Evolutionary conservation across 1,139 yeast genomes (phyloP), one percentile per base, ranked within the genome.

Genomic region (Blastobotrys apis): DNA sequence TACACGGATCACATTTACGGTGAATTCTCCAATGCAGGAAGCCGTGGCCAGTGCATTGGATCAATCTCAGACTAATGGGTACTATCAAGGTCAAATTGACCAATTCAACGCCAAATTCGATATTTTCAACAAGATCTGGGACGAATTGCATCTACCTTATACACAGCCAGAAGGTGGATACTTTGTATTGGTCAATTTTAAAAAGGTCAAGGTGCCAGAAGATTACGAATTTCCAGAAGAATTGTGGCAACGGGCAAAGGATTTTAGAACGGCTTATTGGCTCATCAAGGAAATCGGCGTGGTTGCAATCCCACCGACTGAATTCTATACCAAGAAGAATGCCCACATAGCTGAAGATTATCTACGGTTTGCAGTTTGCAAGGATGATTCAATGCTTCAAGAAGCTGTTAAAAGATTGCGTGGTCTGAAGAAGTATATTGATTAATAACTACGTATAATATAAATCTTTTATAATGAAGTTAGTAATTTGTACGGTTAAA

Each of bases 281-380:
- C 72, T 92, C 50, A 86, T 88, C 58, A 81, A 80, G 61, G 95
- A 90, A 61, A 66, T 92, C 46, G 98, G 98, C 4, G 94, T 92
- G 37, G 97, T 92, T 20, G 84, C 95, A 4, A 90, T 92, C 54
- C 98, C 98, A 10, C 97, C 97, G 25, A 84, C 96, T 4, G 98
- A 90, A 64, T 92, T 92, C 61, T 80, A 86, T 59, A 75, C 78
- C 37, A 74, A 77, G 37, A 81, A 84, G 63, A 77, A 78, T 49
- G 90, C 85, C 26, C 73, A 77, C 48, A 78, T 81, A 15, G 88
- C 92, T 43, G 95, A 88, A 60, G 83, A 85, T 55, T 79, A 88
- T 62, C 71, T 92, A 51, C 79, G 98, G 62, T 90, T 92, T 65
- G 97, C 98, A 13, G 94, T 92, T 15, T 92, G 98, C 72, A 92